phyloP scores from a whole-genome alignment of 805 yeast genomes.

The Wickerhamomyces queroliae region DNA sequence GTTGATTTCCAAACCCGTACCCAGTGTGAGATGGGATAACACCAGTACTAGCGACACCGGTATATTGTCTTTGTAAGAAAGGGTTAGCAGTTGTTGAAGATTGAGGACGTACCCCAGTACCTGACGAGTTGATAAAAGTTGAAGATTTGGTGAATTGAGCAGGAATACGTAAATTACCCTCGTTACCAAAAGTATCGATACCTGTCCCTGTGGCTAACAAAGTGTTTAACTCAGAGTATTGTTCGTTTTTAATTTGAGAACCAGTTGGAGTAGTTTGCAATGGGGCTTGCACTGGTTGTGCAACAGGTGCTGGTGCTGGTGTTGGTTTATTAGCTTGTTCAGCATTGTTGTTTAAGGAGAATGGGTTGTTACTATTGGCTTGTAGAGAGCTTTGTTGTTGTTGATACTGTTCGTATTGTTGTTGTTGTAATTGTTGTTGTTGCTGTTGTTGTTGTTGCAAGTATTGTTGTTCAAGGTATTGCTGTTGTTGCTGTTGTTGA shows the following conservation, averaged over 20 bases:
- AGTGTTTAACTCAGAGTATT: conserved; percentile 68
- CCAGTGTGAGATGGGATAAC: conserved; percentile 87
- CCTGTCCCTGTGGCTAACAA: conserved; percentile 86
- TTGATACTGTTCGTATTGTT: conserved; percentile 25
- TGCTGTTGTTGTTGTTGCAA: conserved; percentile 31
- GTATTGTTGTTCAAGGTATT: conserved; percentile 18
- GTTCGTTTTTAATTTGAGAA: conserved; percentile 47
- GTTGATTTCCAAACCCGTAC: conserved; percentile 86
- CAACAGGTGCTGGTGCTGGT: conserved; percentile 4
- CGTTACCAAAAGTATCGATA: conserved; percentile 88
- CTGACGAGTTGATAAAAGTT: conserved; percentile 80
- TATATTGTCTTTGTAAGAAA: conserved; percentile 57
- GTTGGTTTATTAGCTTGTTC: conserved; percentile 13
- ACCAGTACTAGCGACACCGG: conserved; percentile 60
- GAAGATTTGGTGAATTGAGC: conserved; percentile 86
- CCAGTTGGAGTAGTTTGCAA: conserved; percentile 45
- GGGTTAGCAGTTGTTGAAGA: conserved; percentile 30
- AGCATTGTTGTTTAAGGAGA: conserved; percentile 44
- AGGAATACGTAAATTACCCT: conserved; percentile 79
- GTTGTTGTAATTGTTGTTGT: conserved; percentile 27
- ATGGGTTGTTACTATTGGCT: conserved; percentile 78
- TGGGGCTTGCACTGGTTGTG: conserved; percentile 30
- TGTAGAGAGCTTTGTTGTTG: conserved; percentile 42
- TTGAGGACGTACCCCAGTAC: conserved; percentile 56
- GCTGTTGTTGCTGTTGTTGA: conserved; percentile 8